These are phyloP conservation scores for Leucocoprinus sp. DNA, from an alignment of 768 basidiomycete species.

Conservation along the genomic window DNA sequence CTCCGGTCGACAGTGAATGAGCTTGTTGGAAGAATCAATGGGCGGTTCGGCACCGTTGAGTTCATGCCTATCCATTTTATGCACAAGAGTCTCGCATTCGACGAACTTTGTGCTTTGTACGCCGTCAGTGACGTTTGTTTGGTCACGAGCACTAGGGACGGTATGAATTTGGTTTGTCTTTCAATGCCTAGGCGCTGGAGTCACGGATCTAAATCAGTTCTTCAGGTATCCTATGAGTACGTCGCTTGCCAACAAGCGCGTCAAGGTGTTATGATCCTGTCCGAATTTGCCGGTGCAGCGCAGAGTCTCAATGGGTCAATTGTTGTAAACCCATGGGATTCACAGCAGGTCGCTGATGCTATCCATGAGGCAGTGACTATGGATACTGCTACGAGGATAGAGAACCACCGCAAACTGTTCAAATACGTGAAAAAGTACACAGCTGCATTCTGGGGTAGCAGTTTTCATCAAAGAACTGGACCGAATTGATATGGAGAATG, in stretches of 20 bases:
- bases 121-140: slow-evolving; percentile 95
- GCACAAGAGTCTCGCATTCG: slow-evolving; percentile 90
- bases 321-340: slow-evolving; percentile 99
- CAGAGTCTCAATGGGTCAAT: slow-evolving; percentile 93
- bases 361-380: slow-evolving; percentile 93
- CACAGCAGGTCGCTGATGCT: slow-evolving; percentile 96
- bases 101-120: slow-evolving; percentile 96
- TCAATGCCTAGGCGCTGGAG: neutral
- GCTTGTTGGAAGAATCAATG: slow-evolving; percentile 96
- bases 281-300: slow-evolving; percentile 97
- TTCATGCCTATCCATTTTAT: slow-evolving; percentile 99
- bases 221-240: slow-evolving; percentile 96
- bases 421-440: slow-evolving; percentile 96
- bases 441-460: slow-evolving; percentile 86
- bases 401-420: slow-evolving; percentile 93
- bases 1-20: slow-evolving; percentile 93
- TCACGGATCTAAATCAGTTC: slow-evolving; percentile 21
- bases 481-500: slow-evolving; percentile 39
- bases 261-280: slow-evolving; percentile 95
- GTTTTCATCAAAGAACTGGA: slow-evolving; percentile 84
- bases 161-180: slow-evolving; percentile 89
- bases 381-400: slow-evolving; percentile 71
- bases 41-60: slow-evolving; percentile 97
- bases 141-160: slow-evolving; percentile 91
- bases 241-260: slow-evolving; percentile 89